Conservation (phyloP, 257 asterid genomes). For the Hygrophila difformis region DNA sequence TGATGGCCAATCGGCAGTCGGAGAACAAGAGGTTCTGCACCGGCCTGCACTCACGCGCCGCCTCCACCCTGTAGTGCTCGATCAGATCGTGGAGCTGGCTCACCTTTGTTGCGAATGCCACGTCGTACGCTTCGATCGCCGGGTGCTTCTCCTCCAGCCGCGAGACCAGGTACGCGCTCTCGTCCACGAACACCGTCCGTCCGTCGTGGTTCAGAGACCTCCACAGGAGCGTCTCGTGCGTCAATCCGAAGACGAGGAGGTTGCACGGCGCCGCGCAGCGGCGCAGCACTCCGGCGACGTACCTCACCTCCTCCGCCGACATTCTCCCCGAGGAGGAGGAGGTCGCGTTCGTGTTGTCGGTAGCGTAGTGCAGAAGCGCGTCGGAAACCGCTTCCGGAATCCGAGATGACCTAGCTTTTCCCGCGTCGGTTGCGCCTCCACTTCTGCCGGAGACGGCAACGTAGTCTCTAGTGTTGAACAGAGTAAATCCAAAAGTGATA, state of each 20-base stretch:
- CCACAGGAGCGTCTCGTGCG: conserved; percentile 81
- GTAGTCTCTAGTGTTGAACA: conserved; percentile 41
- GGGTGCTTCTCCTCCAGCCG: conserved; percentile 44
- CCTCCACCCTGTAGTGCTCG: conserved; percentile 35
- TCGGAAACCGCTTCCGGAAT: conserved; percentile 38
- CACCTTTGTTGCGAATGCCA: conserved; percentile 50
- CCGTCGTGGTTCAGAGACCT: conserved; percentile 61
- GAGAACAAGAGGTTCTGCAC: conserved; percentile 80
- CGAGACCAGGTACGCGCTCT: conserved; percentile 44
- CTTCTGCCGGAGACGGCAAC: conserved; percentile 11
- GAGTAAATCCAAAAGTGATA: conserved; percentile 49
- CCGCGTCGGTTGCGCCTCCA: conserved; percentile 3
- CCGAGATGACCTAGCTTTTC: conserved; percentile 16
- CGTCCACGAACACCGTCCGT: conserved; percentile 69
- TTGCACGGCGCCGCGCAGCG: conserved; percentile 58
- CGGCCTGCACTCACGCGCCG: conserved; percentile 44
- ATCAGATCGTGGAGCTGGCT: conserved; percentile 52
- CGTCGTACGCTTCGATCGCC: conserved; percentile 74
- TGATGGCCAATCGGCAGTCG: conserved; percentile 64
- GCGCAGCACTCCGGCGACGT: conserved; percentile 51
- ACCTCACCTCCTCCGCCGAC: conserved; percentile 41
- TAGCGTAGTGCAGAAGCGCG: conserved; percentile 70
- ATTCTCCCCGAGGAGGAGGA: conserved; percentile 29
- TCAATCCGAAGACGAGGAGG: conserved; percentile 70
- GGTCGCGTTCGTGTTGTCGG: conserved; percentile 23